phyloP scores from a whole-genome alignment of 2,329 filamentous ascomycete species.

The Scedosporium aurantiacum region DNA sequence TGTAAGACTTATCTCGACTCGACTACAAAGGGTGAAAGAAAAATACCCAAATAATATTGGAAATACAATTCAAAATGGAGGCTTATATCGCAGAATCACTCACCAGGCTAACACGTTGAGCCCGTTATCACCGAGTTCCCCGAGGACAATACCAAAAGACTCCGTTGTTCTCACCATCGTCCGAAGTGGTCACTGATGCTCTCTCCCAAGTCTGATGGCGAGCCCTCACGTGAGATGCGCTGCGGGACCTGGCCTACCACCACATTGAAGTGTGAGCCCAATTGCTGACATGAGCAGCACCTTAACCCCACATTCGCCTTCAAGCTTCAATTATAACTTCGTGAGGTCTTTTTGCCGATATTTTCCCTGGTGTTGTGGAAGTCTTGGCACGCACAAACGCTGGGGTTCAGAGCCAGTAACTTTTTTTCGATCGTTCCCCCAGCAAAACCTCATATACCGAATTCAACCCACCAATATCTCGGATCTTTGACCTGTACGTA shows the following conservation, averaged over 20 bases:
- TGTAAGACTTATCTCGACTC: background rate
- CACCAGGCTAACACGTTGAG: too few relatives aligned
- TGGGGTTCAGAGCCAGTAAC: constrained; percentile 30
- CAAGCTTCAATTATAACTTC: background rate
- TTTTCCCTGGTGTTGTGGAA: constrained; percentile 17
- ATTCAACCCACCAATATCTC: background rate
- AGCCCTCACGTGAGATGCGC: too few relatives aligned
- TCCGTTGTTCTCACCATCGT: background rate
- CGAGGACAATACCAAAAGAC: background rate
- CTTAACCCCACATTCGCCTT: background rate
- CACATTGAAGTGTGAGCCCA: too few relatives aligned
- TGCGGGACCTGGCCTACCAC: background rate
- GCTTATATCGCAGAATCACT: background rate
- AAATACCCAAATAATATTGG: background rate
- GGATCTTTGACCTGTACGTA: background rate
- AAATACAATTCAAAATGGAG: background rate
- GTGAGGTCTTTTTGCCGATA: background rate
- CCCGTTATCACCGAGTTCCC: background rate
- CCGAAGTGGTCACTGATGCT: background rate
- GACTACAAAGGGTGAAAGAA: background rate
- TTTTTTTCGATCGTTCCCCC: constrained; percentile 13
- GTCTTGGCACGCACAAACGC: constrained; percentile 36
- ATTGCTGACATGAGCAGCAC: background rate
- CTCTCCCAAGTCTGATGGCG: too few relatives aligned
- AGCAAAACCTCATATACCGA: constrained; percentile 7